Evolutionary conservation across 2,329 filamentous ascomycete species (phyloP), one percentile per base, ranked within the genome.

Genomic region (Colletotrichum sidae): DNA sequence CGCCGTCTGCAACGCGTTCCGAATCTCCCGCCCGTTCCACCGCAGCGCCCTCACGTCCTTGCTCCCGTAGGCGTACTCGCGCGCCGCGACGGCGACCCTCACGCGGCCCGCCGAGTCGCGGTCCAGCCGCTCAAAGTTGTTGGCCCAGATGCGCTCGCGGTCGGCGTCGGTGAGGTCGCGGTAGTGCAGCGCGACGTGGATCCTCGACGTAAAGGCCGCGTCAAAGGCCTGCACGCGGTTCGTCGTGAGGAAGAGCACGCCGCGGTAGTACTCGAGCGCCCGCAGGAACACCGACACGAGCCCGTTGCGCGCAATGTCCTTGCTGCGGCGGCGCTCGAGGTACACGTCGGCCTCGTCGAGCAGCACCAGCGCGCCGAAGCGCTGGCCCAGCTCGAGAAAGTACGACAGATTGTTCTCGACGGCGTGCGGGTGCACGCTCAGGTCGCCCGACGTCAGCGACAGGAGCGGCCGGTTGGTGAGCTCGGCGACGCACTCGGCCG

Each of bases 321-420:
- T 74, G 25, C 77, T 70, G 2, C 75, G 75, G 2, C 86, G 84
- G 56, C 81, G 74, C 72, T 88, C 84, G 8, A 89, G 81, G 73
- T 86, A 89, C 15, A 88, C 84, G 60, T 89, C 87, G 3, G 85
- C 85, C 72, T 89, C 86, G 70, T 89, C 86, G 5, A 88, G 78
- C 3, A 88, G 78, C 7, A 87, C 79, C 6, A 88, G 78, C 42
- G 80, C 84, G 15, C 79, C 80, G 74, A 81, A 86, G 8, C 79
- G 80, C 72, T 82, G 80, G 45, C 77, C 84, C 4, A 86, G 77
- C 45, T 80, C 72, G 9, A 86, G 76, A 73, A 83, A 84, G 73
- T 83, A 82, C 60, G 77, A 76, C 12, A 84, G 79, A 60, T 79
- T 79, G 35, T 72, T 67, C 71, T 84, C 81, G 34, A 84, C 78